Base-by-base conservation (phyloP, 257 asterid genomes). In the Penstemon eatonii region DNA sequence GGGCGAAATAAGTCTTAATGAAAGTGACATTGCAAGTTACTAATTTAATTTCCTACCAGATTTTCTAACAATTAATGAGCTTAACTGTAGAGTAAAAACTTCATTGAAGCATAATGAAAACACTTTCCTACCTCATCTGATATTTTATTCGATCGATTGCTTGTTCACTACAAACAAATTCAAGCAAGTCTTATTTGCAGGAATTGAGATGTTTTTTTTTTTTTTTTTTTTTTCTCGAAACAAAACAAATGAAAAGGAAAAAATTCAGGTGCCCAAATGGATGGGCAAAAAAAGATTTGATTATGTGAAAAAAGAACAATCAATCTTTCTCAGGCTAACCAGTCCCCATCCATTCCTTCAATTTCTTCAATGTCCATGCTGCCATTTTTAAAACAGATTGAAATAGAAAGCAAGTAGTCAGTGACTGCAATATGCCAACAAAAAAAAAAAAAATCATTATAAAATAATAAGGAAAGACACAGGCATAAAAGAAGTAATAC, bases 311-410 rank as follows among this genome's bases (percentile, higher is more conserved):
- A 76, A 75, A 67, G 70, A 80, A 69, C 68, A 77, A 82, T 81
- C 82, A 65, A 82, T 83, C 84, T 77, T 75, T 75, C 86, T 81
- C 86, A 88, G 77, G 93, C 85, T 66, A 88, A 79, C 97, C 98
- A 91, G 66, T 87, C 98, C 60, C 78, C 97, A 70, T 91, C 92
- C 85, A 88, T 88, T 49, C 87, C 96, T 78, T 91, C 96, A 70
- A 89, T 91, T 76, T 87, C 98, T 72, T 81, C 96, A 47, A 91
- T 91, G 73, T 89, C 97, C 95, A 91, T 83, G 78, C 97, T 92
- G 96, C 86, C 77, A 69, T n/a, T 6, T 60, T 43, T 44, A 52
- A 60, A 73, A 64, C 63, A 60, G 43, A 62, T 39, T 39, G 5
- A 33, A 66, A 44, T 38, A 53, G 8, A 49, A 62, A 74, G 12